Evolutionary conservation across 495 filamentous ascomycete genomes (phyloP), one percentile per base, ranked within the genome.

Genomic region (Aspergillus ellipticus): DNA sequence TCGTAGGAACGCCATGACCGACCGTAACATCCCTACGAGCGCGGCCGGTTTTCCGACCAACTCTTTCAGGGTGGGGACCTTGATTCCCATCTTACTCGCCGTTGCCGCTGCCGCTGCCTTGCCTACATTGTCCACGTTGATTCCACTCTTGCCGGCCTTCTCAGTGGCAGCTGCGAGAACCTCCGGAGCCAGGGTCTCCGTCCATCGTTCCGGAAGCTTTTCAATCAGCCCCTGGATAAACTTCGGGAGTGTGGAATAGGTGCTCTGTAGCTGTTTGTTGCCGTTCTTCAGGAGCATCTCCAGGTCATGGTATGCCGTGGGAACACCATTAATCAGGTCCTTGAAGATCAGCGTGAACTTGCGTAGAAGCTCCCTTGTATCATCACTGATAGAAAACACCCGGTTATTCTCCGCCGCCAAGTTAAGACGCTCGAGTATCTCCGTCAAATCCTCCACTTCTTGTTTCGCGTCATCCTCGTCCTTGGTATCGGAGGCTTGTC

Each of bases 241-340:
- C 0, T 74, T 69, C 0, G 93, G 93, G n/a, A 97, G 81, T 49
- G 84, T 76, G 9, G 86, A 82, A 73, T 87, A 97, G 35, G 86
- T 86, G 54, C 88, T 81, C 58, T 86, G 81, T 1, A 97, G 75
- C 53, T 87, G 82, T 41, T 82, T 81, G 62, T 94, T 89, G 19
- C 84, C 86, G 65, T 89, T 88, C 13, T 88, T 89, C 29, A 98
- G 77, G 15, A 98, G 85, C 60, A 79, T 74, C 24, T 89, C 83
- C 10, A 98, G 85, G 71, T 98, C 94, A 64, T 87, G 82, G 66
- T 95, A 96, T 13, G 94, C 94, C 0, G 92, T 95, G 21, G 93
- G 93, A 6, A 89, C 93, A 50, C 93, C 93, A 67, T 90, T 92
- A 54, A 89, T 79, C n/a, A 96, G 75, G 68, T 97, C 93, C 63